phyloP scores from a whole-genome alignment of 495 filamentous ascomycete species.

The Trichoderma asperelloides region DNA sequence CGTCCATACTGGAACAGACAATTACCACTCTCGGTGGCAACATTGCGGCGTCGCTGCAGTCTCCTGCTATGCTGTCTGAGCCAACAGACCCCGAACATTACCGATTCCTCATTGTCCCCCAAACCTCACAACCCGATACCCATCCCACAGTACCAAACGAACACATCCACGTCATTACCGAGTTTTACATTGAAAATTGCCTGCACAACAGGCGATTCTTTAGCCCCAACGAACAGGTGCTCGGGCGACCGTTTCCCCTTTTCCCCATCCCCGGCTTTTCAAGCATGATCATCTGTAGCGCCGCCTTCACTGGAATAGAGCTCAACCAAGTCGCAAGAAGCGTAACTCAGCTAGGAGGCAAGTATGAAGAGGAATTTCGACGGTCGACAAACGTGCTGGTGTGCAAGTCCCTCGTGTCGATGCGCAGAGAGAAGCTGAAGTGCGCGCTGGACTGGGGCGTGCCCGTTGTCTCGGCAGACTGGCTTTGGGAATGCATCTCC shows the following conservation, averaged over 20 bases:
- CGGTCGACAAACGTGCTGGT: conserved; percentile 58
- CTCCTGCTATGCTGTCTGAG: conserved; percentile 23
- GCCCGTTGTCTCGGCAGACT: conserved; percentile 66
- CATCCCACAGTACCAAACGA: conserved; percentile 29
- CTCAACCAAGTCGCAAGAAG: conserved; percentile 72
- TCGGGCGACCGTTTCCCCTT: conserved; percentile 62
- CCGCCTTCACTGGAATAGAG: conserved; percentile 76
- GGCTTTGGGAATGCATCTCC: conserved; percentile 76
- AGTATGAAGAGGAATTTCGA: conserved; percentile 67
- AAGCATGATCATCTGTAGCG: conserved; percentile 62
- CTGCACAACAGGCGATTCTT: conserved; percentile 63
- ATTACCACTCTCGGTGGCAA: conserved; percentile 37
- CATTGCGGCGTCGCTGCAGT: conserved; percentile 34
- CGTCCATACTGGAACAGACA: conserved; percentile 34
- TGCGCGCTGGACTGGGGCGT: conserved; percentile 65
- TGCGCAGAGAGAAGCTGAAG: conserved; percentile 68
- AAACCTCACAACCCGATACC: conserved; percentile 28
- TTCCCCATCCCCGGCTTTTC: conserved; percentile 64
- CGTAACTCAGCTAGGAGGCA: conserved; percentile 65
- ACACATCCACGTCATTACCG: conserved; percentile 54
- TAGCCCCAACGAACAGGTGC: conserved; percentile 52
- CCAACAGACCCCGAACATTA: conserved; percentile 14
- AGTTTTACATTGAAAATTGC: conserved; percentile 90
- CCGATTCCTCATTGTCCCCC: conserved; percentile 44
- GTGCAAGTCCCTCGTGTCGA: conserved; percentile 42